Evolutionary conservation across 2,329 filamentous ascomycete species (phyloP).

Genomic region (Penicillium sp.): DNA sequence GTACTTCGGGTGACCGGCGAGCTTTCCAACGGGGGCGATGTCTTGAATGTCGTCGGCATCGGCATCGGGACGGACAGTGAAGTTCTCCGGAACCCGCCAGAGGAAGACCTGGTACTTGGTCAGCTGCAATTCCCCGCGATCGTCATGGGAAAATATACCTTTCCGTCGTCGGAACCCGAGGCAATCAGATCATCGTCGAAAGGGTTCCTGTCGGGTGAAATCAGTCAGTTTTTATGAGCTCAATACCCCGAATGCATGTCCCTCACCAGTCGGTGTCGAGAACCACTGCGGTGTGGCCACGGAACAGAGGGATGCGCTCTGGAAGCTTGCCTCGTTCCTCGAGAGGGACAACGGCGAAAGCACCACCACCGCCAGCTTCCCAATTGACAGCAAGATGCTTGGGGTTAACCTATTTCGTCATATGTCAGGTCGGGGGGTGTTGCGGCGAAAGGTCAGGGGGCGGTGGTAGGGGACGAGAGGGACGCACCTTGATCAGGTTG

Average conservation of each 20-base stretch:
- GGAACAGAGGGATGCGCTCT: slow-evolving; percentile 91
- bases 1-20: slow-evolving; percentile 85
- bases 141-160: slow-evolving; percentile 55
- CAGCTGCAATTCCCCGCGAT: slow-evolving; percentile 26
- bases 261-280: slow-evolving; percentile 94
- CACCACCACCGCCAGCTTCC: slow-evolving; percentile 94
- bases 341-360: slow-evolving; percentile 93
- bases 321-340: slow-evolving; percentile 88
- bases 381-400: slow-evolving; percentile 98
- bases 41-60: slow-evolving; percentile 77
- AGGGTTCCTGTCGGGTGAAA: slow-evolving; percentile 70
- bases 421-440: slow-evolving; percentile 31
- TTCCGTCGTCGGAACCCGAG: slow-evolving; percentile 94
- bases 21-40: slow-evolving; percentile 78
- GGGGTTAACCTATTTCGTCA: slow-evolving; percentile 75
- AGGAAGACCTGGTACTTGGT: slow-evolving; percentile 70
- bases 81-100: slow-evolving; percentile 90
- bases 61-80: slow-evolving; percentile 81
- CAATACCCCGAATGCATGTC: slow-evolving; percentile 1
- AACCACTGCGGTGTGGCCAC: slow-evolving; percentile 93
- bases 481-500: slow-evolving; percentile 89
- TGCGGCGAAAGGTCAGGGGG: slow-evolving; percentile 36
- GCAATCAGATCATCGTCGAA: slow-evolving; percentile 94
- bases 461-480: slow-evolving; percentile 31
- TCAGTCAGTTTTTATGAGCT: slow-evolving; percentile 1